A percentile compares a stretch with the other conserved stretches of the same genome.
Conservation (phyloP, 2,329 filamentous ascomycete genomes). For the Phialophora expanda region DNA sequence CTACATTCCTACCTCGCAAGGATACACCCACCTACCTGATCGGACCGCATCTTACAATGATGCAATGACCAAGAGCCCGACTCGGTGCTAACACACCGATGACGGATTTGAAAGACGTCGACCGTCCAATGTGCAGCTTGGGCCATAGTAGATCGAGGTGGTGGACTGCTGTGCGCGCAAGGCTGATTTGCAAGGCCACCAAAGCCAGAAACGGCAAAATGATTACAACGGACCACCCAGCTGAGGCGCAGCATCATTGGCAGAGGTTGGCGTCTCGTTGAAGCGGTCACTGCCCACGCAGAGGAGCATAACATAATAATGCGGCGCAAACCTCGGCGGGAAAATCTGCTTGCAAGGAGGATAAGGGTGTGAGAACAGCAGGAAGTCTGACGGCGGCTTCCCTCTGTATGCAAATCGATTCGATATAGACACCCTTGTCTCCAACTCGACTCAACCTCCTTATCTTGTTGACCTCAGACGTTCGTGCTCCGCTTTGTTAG, state of each 20-base stretch:
- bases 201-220: constrained; percentile 10
- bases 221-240: neutral
- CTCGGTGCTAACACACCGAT: neutral
- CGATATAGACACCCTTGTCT: too few relatives aligned
- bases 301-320: too few relatives aligned
- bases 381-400: too few relatives aligned
- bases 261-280: too few relatives aligned
- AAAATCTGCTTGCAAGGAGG: too few relatives aligned
- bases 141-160: neutral
- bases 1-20: neutral
- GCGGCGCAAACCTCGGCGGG: too few relatives aligned
- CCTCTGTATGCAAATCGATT: too few relatives aligned
- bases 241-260: neutral
- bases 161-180: neutral
- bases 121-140: neutral
- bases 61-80: neutral
- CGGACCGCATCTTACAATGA: neutral
- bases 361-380: too few relatives aligned
- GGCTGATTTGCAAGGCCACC: neutral
- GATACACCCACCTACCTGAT: neutral
- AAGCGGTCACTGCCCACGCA: too few relatives aligned
- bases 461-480: too few relatives aligned
- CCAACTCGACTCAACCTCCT: too few relatives aligned
- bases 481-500: too few relatives aligned
- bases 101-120: neutral